Conservation (phyloP, 257 asterid species). For the Knoxia roxburghii region DNA sequence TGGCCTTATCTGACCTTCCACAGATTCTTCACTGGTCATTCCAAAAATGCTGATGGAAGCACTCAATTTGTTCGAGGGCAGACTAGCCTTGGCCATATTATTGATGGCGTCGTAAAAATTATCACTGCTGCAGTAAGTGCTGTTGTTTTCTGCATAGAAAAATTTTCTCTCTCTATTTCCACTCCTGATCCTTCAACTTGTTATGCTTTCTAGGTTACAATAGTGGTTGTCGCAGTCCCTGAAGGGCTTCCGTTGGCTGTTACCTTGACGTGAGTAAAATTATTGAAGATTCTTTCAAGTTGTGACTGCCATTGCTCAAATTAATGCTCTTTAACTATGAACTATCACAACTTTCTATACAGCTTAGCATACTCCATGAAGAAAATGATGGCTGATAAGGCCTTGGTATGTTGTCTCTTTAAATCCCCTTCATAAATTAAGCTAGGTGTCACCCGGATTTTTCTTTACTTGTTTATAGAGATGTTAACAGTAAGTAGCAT, state of each 20-base stretch:
- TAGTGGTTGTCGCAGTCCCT: constrained; percentile 96
- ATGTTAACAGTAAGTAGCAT: constrained; percentile 21
- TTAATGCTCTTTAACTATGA: constrained; percentile 16
- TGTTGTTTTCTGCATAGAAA: constrained; percentile 18
- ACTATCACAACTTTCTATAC: constrained; percentile 39
- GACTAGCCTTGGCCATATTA: constrained; percentile 44
- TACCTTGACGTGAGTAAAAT: constrained; percentile 74
- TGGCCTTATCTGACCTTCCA: constrained; percentile 7
- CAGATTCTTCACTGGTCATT: constrained; percentile 82
- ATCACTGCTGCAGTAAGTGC: constrained; percentile 83
- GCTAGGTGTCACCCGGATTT: neutral
- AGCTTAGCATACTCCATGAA: constrained; percentile 98
- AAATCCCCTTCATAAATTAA: constrained; percentile 7
- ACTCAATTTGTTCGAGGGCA: constrained; percentile 66
- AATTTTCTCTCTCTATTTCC: constrained; percentile 12
- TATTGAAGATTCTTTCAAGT: constrained; percentile 8
- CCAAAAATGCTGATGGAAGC: constrained; percentile 65
- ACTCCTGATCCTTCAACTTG: constrained; percentile 25
- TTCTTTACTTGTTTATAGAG: constrained; percentile 14
- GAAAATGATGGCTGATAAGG: constrained; percentile 99
- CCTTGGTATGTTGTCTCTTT: constrained; percentile 49
- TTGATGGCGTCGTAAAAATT: constrained; percentile 69
- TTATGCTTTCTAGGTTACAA: constrained; percentile 71
- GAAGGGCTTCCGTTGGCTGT: constrained; percentile 99
- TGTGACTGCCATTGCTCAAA: constrained; percentile 2